Evolutionary conservation across 306 rosid genomes (phyloP), one percentile per base, ranked within the genome.

Genomic region (Malus sieversii): DNA sequence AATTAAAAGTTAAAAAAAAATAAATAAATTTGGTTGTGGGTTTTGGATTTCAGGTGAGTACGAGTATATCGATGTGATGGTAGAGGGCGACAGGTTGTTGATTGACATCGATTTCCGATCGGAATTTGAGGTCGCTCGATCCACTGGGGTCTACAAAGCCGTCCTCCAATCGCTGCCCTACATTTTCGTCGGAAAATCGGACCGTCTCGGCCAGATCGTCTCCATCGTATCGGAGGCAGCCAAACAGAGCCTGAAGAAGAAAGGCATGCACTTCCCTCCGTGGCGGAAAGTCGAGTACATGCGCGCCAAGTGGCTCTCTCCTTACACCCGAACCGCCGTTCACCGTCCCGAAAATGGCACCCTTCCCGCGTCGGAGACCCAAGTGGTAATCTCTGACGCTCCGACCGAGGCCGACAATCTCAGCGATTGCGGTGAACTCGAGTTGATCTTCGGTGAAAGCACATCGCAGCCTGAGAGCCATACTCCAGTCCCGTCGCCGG

Each of bases 221-320:
- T 76, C 96, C 29, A 81, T 87, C 60, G 88, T 90, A 2, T 85
- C 99, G 63, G 97, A 92, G 83, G 97, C 96, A 6, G 96, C 97
- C 27, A 90, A 81, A 40, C 93, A 84, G 80, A 96, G 99, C 74
- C 66, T 96, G 78, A 95, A 95, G 89, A 96, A 88, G 96, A 96
- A 96, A 66, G 99, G 98, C 5, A 92, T 96, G 99, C 99, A 86
- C 62, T 77, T 96, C 59, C 99, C 99, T 69, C 99, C 99, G 18
- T 96, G 99, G 99, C 84, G 99, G 72, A 89, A 89, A 68, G 89
- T 96, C 18, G 98, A 96, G 78, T 96, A 96, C 81, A 91, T 90
- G 90, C 74, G 83, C 9, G 97, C 98, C 48, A 96, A 96, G 78
- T 96, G 99, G 99, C 90, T 92, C 74, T 95, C 99, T 48, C 42